These are phyloP conservation scores for Sporothrix humicola DNA, from an alignment of 2,329 filamentous ascomycete genomes.

Conservation along the genomic window DNA sequence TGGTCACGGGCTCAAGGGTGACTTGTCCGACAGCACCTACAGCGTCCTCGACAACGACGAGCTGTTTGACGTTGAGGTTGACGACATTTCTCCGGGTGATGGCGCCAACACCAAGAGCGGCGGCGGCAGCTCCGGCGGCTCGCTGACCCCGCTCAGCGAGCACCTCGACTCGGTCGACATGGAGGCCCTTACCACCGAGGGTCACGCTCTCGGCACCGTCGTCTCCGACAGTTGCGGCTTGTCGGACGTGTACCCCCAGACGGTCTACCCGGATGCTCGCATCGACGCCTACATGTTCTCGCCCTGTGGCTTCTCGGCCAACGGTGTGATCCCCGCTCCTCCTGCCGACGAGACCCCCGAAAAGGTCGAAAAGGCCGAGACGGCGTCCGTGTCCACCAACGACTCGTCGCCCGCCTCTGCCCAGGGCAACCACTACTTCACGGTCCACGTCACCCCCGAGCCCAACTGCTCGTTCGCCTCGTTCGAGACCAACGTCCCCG, in stretches of 20 bases:
- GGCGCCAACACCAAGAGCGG: conserved; percentile 5
- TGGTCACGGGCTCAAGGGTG: conserved; percentile 56
- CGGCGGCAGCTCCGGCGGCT: conserved; percentile 52
- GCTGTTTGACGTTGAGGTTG: conserved; percentile 81
- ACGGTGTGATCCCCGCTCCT: conserved; percentile 87
- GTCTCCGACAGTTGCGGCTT: conserved; percentile 91
- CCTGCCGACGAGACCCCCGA: conserved; percentile 43
- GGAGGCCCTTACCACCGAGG: conserved; percentile 85
- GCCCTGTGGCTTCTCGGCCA: conserved; percentile 96
- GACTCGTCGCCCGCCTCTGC: conserved; percentile 51
- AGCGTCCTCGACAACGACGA: conserved; percentile 58
- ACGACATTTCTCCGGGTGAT: conserved; percentile 62
- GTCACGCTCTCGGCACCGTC: conserved; percentile 88
- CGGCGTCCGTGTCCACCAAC: conserved; percentile 10
- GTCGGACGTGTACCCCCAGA: conserved; percentile 83
- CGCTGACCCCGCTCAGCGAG: conserved; percentile 63
- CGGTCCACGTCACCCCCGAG: conserved; percentile 96
- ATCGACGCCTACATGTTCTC: conserved; percentile 97
- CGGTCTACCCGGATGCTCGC: conserved; percentile 87
- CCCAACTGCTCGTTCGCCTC: conserved; percentile 96
- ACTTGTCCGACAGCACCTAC: conserved; percentile 58
- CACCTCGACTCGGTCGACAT: conserved; percentile 52
- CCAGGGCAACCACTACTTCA: conserved; percentile 77
- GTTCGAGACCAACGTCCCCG: conserved; percentile 97
- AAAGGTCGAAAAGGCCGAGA: conserved; percentile 53